Base-by-base conservation (phyloP, 495 filamentous ascomycete species). In the Penicillium crystallinum region DNA sequence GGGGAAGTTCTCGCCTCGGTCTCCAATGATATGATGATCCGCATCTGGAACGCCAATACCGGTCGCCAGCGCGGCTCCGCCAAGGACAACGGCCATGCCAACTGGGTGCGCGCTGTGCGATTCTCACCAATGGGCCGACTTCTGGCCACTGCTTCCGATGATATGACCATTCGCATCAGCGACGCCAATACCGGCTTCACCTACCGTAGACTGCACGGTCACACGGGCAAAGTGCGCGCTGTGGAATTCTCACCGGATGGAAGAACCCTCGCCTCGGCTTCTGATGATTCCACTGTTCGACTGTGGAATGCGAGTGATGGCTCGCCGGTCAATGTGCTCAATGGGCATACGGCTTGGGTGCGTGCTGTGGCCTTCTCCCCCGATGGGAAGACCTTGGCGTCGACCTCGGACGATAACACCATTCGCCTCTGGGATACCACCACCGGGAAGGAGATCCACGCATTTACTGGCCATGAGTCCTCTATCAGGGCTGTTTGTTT, bases 361-460 rank as follows among this genome's bases (percentile, higher is more conserved):
- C 23, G 29, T 6, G 30, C 45, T 18, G 53, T 63, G 23, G 53
- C 41, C 19, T 62, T 61, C 23, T 61, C 58, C 19, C 47, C 46
- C 6, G 58, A 62, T 36, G 59, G 59, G n/a, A 36, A 31, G 17
- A 45, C 33, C 6, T 23, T 62, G 5, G 57, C 53, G 6, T 62
- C 52, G 14, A 27, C 23, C n/a, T 56, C 50, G 5, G 18, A 52
- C 42, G 57, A 62, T 53, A 31, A 46, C 1, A 57, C 52, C 2
- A 45, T 62, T 21, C 44, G 57, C 15, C 49, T 61, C 6, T 62
- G 48, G 57, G 52, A 62, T 36, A 46, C 53, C 21, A 14, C 47
- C 2, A 53, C 53, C 18, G 53, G 57, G 7, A 50, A 25, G 3
- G 25, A 42, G 31, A 22, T 50, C 9, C 48, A 23, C 19, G 12